A percentile compares a stretch with the other conserved stretches of the same genome.
phyloP scores from a whole-genome alignment of 1,284 basidiomycete genomes.

The Sparassis latifolia region DNA sequence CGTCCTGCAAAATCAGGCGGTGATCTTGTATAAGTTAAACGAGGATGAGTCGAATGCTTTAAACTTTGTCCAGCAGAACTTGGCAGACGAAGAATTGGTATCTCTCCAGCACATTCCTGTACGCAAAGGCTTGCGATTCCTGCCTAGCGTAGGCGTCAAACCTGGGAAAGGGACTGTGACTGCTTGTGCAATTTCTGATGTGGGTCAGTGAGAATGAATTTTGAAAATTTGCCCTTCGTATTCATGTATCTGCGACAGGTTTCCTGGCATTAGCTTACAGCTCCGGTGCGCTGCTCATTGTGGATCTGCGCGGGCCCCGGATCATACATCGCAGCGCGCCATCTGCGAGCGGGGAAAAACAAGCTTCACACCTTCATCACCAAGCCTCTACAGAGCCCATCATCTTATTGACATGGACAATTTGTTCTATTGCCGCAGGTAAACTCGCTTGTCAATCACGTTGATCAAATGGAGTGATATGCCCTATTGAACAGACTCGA shows the following conservation, averaged over 20 bases:
- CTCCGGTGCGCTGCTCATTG: constrained; percentile 51
- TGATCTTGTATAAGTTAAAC: constrained; percentile 54
- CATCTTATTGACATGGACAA: constrained; percentile 58
- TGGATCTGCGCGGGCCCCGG: constrained; percentile 69
- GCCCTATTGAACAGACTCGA: constrained; percentile 35
- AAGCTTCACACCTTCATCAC: constrained; percentile 26
- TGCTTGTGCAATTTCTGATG: constrained; percentile 58
- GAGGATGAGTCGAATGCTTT: constrained; percentile 10
- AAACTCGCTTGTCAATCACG: constrained; percentile 49
- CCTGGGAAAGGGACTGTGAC: constrained; percentile 43
- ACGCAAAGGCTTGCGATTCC: constrained; percentile 39
- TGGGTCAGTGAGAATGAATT: constrained; percentile 36
- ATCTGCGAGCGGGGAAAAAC: constrained; percentile 22
- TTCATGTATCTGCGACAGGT: constrained; percentile 37
- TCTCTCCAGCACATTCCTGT: constrained; percentile 39
- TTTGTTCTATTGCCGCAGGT: constrained; percentile 29
- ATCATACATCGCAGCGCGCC: constrained; percentile 45
- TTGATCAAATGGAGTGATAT: constrained; percentile 29
- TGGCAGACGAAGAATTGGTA: constrained; percentile 39
- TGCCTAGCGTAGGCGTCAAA: constrained; percentile 57
- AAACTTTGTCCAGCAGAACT: constrained; percentile 16
- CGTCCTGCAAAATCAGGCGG: constrained; percentile 57
- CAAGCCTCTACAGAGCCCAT: constrained; percentile 34
- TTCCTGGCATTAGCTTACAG: constrained; percentile 68
- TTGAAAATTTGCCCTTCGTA: too few species aligned